These are phyloP conservation scores for Lippia alba DNA, from an alignment of 305 asterid genomes.

Conservation along the genomic window DNA sequence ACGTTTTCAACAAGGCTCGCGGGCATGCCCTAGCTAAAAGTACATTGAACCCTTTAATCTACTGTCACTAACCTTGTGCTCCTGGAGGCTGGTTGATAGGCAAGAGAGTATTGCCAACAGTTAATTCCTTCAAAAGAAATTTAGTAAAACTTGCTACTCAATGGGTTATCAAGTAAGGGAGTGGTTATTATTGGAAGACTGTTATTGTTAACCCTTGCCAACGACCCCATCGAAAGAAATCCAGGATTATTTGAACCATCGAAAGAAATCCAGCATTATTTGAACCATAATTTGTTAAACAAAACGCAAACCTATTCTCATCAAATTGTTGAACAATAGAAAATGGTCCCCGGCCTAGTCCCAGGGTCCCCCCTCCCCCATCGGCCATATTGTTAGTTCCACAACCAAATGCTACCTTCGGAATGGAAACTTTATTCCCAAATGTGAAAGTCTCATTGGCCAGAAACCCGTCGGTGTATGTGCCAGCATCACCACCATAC, in stretches of 20 bases:
- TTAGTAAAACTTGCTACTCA: constrained; percentile 63
- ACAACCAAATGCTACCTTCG: constrained; percentile 71
- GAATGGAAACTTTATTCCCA: constrained; percentile 44
- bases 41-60: too few relatives aligned
- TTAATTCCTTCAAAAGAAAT: constrained; percentile 71
- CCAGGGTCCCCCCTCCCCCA: constrained; percentile 80
- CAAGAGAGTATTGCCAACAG: constrained; percentile 66
- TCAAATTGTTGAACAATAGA: constrained; percentile 78
- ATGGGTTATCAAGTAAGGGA: constrained; percentile 58
- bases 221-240: constrained; percentile 67
- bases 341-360: constrained; percentile 79
- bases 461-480: constrained; percentile 69
- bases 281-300: constrained; percentile 72
- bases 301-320: constrained; percentile 73
- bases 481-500: constrained; percentile 79
- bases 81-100: too few relatives aligned
- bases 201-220: constrained; percentile 24
- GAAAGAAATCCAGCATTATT: too few relatives aligned
- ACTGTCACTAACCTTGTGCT: too few relatives aligned
- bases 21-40: too few relatives aligned
- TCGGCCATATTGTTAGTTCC: constrained; percentile 62
- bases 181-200: constrained; percentile 44
- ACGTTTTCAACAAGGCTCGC: too few relatives aligned
- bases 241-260: too few relatives aligned
- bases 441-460: constrained; percentile 72